A percentile compares a stretch with the other conserved stretches of the same genome.
These are phyloP conservation scores for Fraxinus albicans DNA, from an alignment of 305 asterid species.

Conservation along the genomic window DNA sequence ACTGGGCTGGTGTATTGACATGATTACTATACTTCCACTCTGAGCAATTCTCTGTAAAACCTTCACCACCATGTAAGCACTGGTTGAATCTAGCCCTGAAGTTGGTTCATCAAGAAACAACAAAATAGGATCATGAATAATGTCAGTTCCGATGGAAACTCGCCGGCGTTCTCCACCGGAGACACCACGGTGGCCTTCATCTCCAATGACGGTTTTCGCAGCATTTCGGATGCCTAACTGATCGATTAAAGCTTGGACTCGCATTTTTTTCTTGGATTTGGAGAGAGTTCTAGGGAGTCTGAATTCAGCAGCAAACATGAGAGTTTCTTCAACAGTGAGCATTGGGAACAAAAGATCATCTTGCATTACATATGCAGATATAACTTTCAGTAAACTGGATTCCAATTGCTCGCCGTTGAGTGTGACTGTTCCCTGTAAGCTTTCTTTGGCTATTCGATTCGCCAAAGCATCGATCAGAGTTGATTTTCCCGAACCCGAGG, in stretches of 20 bases:
- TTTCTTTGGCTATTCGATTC: conserved; percentile 28
- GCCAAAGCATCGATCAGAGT: conserved; percentile 44
- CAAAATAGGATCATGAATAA: conserved; percentile 38
- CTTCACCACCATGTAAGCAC: conserved; percentile 34
- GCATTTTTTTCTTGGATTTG: conserved; percentile 27
- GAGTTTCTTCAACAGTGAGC: conserved; percentile 47
- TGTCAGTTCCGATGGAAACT: conserved; percentile 39
- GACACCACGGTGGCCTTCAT: conserved; percentile 43
- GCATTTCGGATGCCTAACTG: conserved; percentile 35
- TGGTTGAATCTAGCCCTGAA: conserved; percentile 39
- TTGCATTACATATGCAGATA: conserved; percentile 47
- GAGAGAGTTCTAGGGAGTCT: conserved; percentile 31
- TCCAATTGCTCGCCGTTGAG: conserved; percentile 32
- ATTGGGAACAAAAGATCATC: conserved; percentile 40
- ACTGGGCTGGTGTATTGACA: conserved; percentile 47
- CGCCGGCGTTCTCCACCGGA: conserved; percentile 40
- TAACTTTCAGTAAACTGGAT: conserved; percentile 25
- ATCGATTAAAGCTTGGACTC: conserved; percentile 35
- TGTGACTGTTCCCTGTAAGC: conserved; percentile 34
- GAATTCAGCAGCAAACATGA: conserved; percentile 39
- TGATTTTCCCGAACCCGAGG: conserved; percentile 41
- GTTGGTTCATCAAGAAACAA: conserved; percentile 44
- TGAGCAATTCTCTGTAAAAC: conserved; percentile 35
- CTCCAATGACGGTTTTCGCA: conserved; percentile 26
- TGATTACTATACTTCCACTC: conserved; percentile 38